Conservation (phyloP, 225 moss, liverwort and hornwort genomes). For the Sphagnum contortum region DNA sequence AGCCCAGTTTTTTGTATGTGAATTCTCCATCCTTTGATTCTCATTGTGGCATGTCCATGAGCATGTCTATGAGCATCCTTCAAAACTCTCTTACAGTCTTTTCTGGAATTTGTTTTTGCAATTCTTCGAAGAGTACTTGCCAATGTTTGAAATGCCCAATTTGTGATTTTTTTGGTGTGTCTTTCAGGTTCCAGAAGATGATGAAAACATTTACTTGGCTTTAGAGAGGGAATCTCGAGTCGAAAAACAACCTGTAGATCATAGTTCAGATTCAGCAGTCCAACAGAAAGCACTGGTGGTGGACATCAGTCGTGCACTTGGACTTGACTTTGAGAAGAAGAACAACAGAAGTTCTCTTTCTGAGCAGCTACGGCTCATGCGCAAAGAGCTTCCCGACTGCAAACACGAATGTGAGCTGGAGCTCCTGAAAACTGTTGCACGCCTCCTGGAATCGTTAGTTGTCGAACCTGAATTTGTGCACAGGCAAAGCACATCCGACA, state of each 20-base stretch:
- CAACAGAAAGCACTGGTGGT: slow-evolving; percentile 34
- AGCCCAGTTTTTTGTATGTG: slow-evolving; percentile 30
- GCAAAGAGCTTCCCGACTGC: slow-evolving; percentile 31
- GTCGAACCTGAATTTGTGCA: slow-evolving; percentile 33
- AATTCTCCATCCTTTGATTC: background rate
- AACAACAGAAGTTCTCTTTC: slow-evolving; percentile 28
- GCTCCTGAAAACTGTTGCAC: slow-evolving; percentile 30
- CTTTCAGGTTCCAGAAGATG: slow-evolving; percentile 33
- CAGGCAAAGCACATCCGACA: slow-evolving; percentile 29
- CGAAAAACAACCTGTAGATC: background rate
- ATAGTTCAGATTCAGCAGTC: slow-evolving; percentile 16
- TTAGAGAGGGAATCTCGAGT: slow-evolving; percentile 27
- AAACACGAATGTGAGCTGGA: slow-evolving; percentile 15
- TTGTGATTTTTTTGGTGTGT: background rate
- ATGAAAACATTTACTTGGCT: slow-evolving; percentile 38
- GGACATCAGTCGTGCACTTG: slow-evolving; percentile 38
- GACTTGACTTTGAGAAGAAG: slow-evolving; percentile 34
- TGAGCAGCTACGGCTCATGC: slow-evolving; percentile 49
- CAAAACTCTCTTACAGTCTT: background rate
- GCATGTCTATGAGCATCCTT: background rate
- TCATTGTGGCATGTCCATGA: background rate
- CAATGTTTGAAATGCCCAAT: background rate
- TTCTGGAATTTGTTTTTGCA: background rate
- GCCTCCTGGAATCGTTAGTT: slow-evolving; percentile 34
- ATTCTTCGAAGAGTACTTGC: background rate